Conservation (phyloP, 2,329 filamentous ascomycete species). For the Fusarium agapanthi region DNA sequence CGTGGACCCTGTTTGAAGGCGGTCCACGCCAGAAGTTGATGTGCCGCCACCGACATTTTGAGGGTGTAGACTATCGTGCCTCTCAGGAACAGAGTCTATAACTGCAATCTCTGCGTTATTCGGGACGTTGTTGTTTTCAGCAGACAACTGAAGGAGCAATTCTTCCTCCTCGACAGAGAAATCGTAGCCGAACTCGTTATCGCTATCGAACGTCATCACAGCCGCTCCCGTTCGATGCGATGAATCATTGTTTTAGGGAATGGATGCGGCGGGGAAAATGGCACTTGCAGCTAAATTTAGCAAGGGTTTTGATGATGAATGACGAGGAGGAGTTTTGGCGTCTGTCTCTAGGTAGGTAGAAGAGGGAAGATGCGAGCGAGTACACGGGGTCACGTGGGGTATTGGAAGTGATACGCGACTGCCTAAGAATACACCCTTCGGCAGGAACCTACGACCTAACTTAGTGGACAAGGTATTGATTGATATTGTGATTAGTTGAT, state of each 20-base stretch:
- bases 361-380: conserved; percentile 15
- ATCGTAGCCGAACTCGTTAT: conserved; percentile 58
- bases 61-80: conserved; percentile 10
- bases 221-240: conserved; percentile 8
- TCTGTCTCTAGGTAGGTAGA: not conserved
- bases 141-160: conserved; percentile 49
- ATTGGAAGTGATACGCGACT: not conserved
- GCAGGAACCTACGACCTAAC: not conserved
- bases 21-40: not conserved
- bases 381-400: conserved; percentile 41
- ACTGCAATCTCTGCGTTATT: conserved; percentile 19
- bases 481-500: not conserved
- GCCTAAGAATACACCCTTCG: not conserved
- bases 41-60: conserved; percentile 13
- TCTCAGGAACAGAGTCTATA: conserved; percentile 39
- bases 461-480: not conserved
- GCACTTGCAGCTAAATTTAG: conserved; percentile 12
- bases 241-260: conserved; percentile 36
- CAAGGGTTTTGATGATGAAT: not conserved
- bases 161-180: conserved; percentile 57
- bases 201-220: conserved; percentile 44
- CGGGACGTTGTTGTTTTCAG: conserved; percentile 21
- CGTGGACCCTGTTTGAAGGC: not conserved
- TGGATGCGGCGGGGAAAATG: conserved; percentile 2
- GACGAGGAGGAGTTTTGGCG: conserved; percentile 5